Evolutionary conservation across 73 alveolate genomes (phyloP).

Genomic region (Tetrahymena borealis): DNA sequence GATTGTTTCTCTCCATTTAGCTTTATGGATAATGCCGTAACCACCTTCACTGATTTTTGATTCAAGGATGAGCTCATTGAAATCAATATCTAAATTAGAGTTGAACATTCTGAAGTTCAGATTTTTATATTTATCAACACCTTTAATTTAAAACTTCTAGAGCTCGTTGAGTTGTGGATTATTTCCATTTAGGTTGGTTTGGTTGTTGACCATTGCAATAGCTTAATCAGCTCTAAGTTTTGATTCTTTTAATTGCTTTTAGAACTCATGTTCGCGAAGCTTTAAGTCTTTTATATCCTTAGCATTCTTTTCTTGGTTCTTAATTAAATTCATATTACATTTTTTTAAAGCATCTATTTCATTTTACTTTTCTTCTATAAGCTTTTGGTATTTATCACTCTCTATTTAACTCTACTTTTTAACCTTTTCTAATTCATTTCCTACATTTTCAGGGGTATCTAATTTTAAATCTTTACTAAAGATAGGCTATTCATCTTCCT

Average conservation of each 20-base stretch:
- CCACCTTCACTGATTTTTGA: slow-evolving; percentile 93
- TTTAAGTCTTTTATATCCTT: neutral
- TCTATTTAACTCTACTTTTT: neutral
- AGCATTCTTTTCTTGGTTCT: neutral
- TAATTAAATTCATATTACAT: neutral
- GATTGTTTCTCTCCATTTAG: slow-evolving; percentile 93
- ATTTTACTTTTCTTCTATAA: slow-evolving; percentile 28
- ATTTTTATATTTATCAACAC: slow-evolving; percentile 4
- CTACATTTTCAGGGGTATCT: neutral
- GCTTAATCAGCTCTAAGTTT: slow-evolving; percentile 43
- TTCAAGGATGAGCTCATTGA: slow-evolving; percentile 76
- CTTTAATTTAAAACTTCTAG: neutral
- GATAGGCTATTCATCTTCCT: neutral
- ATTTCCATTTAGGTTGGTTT: slow-evolving; percentile 11
- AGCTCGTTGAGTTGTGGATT: slow-evolving; percentile 9
- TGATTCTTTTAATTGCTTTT: slow-evolving; percentile 13
- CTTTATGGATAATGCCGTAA: slow-evolving; percentile 92
- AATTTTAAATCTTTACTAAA: neutral
- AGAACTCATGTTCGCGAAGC: slow-evolving; percentile 16
- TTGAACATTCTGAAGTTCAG: slow-evolving; percentile 46
- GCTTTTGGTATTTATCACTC: neutral
- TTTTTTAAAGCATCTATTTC: neutral
- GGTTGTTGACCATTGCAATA: slow-evolving; percentile 4
- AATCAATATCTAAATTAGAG: slow-evolving; percentile 77
- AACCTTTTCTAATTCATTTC: neutral